Evolutionary conservation across 2,329 filamentous ascomycete genomes (phyloP), one percentile per base, ranked within the genome.

Genomic region (Hypomyces perniciosus): DNA sequence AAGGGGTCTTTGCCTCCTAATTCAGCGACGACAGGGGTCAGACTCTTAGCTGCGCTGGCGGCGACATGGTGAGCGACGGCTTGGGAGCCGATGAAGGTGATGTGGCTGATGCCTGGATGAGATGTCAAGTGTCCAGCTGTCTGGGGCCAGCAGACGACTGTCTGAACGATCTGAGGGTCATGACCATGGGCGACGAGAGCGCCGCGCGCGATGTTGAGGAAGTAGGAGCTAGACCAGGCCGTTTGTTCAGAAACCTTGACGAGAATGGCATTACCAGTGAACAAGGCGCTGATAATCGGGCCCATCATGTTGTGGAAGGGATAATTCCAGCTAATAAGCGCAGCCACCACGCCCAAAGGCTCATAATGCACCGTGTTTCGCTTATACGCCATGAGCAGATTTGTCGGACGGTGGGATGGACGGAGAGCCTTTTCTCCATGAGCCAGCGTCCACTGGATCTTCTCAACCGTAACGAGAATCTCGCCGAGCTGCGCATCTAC

Each of bases 311-410:
- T 99, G 73, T 99, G 93, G 69, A 97, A 95, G 41, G 89, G 84
- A 66, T 90, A 97, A 73, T 99, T 99, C 93, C 93, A 99, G 65
- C 88, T 93, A 40, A 99, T 90, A 47, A 92, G 85, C 13, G 93
- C 92, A 8, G 90, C 86, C 5, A 99, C 88, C 34, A 99, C 90
- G 12, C 93, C 93, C 20, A 97, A 74, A 10, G 93, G 92, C 69
- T 99, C 91, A 68, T 95, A 99, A 45, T 80, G 74, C 29, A 99
- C 90, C 55, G 84, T 85, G 65, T 96, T 96, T 66, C 81, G 83
- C 78, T 99, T 99, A 72, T 97, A 96, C 71, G 84, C 81, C 90
- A 99, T 95, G 56, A 99, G 79, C 42, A 96, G 76, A 68, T 95
- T 96, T 1, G 90, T 95, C 5, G 91, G 90, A 48, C 93, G 79